Conservation (phyloP, 1,284 basidiomycete species). For the Trametes sp. region DNA sequence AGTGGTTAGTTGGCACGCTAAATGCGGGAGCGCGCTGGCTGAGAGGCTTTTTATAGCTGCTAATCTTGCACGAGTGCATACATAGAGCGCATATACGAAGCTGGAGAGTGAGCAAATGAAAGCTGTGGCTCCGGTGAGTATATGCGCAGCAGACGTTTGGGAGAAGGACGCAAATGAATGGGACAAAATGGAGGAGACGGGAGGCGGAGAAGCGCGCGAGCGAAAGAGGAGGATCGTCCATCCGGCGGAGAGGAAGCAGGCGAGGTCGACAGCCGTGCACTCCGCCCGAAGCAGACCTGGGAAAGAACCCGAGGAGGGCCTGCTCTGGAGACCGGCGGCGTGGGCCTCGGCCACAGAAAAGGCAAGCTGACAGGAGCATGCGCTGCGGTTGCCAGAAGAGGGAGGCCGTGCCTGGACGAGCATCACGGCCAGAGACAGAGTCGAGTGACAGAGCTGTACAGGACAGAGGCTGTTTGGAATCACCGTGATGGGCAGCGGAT, state of each 20-base stretch:
- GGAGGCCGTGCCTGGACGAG: neutral
- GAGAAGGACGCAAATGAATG: too few species aligned
- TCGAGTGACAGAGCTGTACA: neutral
- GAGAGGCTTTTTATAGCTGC: neutral
- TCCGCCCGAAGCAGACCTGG: neutral
- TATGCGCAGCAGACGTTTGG: too few species aligned
- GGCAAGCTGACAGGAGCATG: neutral
- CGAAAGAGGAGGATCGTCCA: neutral
- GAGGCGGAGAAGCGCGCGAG: neutral
- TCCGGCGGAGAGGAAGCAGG: neutral
- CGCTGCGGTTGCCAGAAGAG: neutral
- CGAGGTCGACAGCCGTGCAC: neutral
- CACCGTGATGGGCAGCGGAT: conserved; percentile 11
- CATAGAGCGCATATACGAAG: neutral
- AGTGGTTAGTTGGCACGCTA: neutral
- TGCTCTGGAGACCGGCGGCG: neutral
- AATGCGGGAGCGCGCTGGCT: neutral
- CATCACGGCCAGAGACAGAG: neutral
- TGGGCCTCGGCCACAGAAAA: neutral
- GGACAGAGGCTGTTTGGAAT: neutral
- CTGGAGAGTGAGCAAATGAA: neutral
- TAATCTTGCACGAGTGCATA: neutral
- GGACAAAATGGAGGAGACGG: neutral
- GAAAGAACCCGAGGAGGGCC: neutral
- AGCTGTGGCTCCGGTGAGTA: neutral